These are phyloP conservation scores for Mycosarcoma maydis DNA, from an alignment of 1,284 basidiomycete genomes.

Conservation along the genomic window DNA sequence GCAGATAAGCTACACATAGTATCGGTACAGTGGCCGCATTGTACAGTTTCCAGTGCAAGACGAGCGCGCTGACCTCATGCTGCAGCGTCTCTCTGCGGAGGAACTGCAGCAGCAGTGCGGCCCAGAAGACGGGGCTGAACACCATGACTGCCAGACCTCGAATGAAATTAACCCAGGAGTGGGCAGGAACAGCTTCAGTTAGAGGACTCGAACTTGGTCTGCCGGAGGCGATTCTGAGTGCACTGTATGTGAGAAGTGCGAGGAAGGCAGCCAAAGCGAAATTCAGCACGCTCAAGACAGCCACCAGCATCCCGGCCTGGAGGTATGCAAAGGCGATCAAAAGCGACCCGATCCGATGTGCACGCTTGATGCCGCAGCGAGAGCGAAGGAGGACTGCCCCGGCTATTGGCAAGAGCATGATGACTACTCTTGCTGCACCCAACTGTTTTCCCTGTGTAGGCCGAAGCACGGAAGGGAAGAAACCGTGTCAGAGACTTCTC, in stretches of 20 bases:
- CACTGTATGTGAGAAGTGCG: constrained; percentile 13
- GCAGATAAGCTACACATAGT: constrained; percentile 30
- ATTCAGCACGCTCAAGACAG: constrained; percentile 56
- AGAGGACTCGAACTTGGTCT: neutral
- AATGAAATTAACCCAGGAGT: neutral
- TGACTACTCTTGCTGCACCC: neutral
- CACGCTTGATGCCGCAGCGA: constrained; percentile 1
- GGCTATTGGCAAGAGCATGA: neutral
- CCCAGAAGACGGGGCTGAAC: constrained; percentile 20
- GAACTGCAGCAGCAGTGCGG: neutral
- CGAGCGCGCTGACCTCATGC: neutral
- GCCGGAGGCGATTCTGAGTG: constrained; percentile 12
- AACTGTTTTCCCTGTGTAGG: neutral
- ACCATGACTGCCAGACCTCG: neutral
- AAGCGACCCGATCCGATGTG: constrained; percentile 34
- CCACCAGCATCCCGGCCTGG: constrained; percentile 54
- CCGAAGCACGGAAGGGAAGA: too few relatives aligned
- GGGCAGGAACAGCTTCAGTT: neutral
- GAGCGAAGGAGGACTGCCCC: constrained; percentile 4
- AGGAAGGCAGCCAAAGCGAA: constrained; percentile 50
- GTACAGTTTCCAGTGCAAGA: constrained; percentile 27
- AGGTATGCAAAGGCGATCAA: constrained; percentile 55
- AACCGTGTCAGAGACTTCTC: neutral
- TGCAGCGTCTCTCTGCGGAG: neutral
- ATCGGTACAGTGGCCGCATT: constrained; percentile 26